These are phyloP conservation scores for Talaromyces sp. DNA, from an alignment of 2,329 filamentous ascomycete genomes.

Conservation along the genomic window DNA sequence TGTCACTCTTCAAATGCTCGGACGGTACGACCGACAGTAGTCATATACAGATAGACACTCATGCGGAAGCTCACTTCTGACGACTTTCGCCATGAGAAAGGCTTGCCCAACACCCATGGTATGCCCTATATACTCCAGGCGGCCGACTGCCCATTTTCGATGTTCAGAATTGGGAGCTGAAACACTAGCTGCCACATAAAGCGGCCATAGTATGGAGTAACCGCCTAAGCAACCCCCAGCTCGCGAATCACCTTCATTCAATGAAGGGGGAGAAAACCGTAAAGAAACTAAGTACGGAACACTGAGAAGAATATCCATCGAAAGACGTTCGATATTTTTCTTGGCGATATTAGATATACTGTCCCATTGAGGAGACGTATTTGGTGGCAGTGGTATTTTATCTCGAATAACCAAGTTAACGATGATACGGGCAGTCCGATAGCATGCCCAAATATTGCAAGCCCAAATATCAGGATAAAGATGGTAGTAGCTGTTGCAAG, in stretches of 20 bases:
- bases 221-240: not conserved
- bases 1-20: not conserved
- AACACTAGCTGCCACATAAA: not conserved
- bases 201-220: conserved; percentile 1
- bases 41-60: not conserved
- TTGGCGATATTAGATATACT: not conserved
- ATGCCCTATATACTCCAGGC: not conserved
- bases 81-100: not conserved
- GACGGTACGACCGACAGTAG: not conserved
- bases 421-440: not conserved
- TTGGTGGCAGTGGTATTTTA: not conserved
- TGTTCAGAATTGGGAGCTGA: not conserved
- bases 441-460: conserved; percentile 1
- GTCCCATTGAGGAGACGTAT: not conserved
- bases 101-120: not conserved
- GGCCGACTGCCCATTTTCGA: not conserved
- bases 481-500: not conserved
- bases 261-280: not conserved
- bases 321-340: not conserved
- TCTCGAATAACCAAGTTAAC: not conserved
- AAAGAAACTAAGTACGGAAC: not conserved
- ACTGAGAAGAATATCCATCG: not conserved
- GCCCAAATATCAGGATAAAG: conserved; percentile 1
- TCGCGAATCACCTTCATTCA: not conserved
- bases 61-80: not conserved